A percentile compares a stretch with the other conserved stretches of the same genome.
phyloP scores from a whole-genome alignment of 1,284 basidiomycete species.

The Testicularia cyperi region DNA sequence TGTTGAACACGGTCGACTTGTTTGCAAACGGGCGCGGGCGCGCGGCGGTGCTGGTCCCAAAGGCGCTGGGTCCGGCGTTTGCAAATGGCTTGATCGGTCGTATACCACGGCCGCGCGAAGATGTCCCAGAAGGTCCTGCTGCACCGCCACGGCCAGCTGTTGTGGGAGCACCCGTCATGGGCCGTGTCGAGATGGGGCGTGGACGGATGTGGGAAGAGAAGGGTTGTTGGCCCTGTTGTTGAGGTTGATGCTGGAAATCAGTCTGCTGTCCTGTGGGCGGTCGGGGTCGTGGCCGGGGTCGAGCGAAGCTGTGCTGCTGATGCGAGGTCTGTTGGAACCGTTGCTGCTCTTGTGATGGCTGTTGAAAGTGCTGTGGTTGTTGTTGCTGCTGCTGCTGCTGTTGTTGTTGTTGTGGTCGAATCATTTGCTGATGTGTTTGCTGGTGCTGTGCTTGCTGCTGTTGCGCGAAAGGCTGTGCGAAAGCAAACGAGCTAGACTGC shows the following conservation, averaged over 20 bases:
- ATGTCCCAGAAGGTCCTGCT: no score
- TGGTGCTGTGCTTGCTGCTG: conserved; percentile 15
- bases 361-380: no score
- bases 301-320: conserved; percentile 8
- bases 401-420: conserved; percentile 12
- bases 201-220: conserved; percentile 18
- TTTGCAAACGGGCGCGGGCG: conserved; percentile 1
- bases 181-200: conserved; percentile 16
- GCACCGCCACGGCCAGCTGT: conserved; percentile 11
- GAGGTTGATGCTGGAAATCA: conserved; percentile 5
- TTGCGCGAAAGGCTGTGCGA: background rate
- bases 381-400: conserved; percentile 1
- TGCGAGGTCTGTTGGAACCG: no score
- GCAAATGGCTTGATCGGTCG: conserved; percentile 19
- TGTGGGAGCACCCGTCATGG: conserved; percentile 10
- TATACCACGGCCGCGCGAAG: conserved; percentile 8
- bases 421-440: conserved; percentile 13
- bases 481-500: no score
- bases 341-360: no score
- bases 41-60: background rate
- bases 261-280: conserved; percentile 8
- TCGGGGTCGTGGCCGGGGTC: conserved; percentile 3
- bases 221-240: conserved; percentile 4
- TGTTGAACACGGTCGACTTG: conserved; percentile 1
- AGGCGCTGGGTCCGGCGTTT: background rate